Percentiles rank a stretch among this genome's conserved stretches.
Conservation (phyloP, 2,329 filamentous ascomycete genomes). For the Cordyceps tenuipes region DNA sequence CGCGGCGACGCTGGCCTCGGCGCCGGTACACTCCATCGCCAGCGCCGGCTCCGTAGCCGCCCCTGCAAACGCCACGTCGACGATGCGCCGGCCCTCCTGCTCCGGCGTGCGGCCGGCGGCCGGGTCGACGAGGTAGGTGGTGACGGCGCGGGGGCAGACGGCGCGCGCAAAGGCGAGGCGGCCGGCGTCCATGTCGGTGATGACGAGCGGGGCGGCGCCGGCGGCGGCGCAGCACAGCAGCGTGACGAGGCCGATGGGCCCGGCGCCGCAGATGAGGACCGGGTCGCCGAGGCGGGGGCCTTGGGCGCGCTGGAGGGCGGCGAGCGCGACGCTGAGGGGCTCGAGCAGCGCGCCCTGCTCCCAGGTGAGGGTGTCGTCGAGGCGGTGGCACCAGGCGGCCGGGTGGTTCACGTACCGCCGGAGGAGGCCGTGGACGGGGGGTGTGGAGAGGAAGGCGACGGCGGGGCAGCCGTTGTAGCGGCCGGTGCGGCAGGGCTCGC, state of each 20-base stretch:
- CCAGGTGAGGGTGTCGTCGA: constrained; percentile 77
- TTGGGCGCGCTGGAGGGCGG: constrained; percentile 70
- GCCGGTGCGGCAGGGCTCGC: constrained; percentile 84
- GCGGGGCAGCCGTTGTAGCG: constrained; percentile 91
- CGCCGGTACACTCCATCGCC: constrained; percentile 87
- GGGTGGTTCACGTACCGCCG: constrained; percentile 93
- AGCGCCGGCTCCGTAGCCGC: constrained; percentile 74
- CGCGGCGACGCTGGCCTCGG: constrained; percentile 77
- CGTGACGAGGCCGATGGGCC: constrained; percentile 87
- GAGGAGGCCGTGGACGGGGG: constrained; percentile 78
- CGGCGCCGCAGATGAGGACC: constrained; percentile 83
- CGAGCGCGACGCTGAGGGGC: constrained; percentile 80
- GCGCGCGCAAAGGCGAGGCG: constrained; percentile 77
- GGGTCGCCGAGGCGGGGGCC: constrained; percentile 76
- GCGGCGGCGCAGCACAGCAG: constrained; percentile 77
- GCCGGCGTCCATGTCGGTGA: constrained; percentile 89
- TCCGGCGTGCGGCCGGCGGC: constrained; percentile 46
- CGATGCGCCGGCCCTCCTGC: constrained; percentile 63
- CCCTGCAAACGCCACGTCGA: constrained; percentile 52
- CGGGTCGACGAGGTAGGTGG: constrained; percentile 68
- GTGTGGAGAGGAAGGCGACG: constrained; percentile 82
- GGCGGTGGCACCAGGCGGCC: constrained; percentile 92
- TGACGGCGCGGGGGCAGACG: constrained; percentile 69
- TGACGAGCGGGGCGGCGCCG: constrained; percentile 82
- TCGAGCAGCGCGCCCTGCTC: constrained; percentile 89